Conservation (phyloP, 2,329 filamentous ascomycete species). For the Apiospora saccharicola region DNA sequence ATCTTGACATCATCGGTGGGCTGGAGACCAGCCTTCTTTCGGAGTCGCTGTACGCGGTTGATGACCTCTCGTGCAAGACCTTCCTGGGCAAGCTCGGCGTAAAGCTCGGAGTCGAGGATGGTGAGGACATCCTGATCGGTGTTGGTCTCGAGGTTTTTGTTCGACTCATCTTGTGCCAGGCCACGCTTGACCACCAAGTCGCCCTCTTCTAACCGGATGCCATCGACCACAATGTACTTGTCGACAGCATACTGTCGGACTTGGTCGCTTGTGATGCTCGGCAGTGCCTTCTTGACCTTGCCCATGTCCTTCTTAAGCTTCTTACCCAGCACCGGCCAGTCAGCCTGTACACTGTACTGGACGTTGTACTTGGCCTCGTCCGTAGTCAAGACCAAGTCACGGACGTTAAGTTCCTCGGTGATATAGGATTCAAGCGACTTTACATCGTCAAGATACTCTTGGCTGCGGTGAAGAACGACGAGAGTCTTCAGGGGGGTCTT, state of each 20-base stretch:
- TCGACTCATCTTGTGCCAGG: conserved; percentile 74
- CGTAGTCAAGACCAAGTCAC: conserved; percentile 81
- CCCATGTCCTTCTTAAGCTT: conserved; percentile 96
- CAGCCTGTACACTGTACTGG: conserved; percentile 86
- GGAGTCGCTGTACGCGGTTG: conserved; percentile 87
- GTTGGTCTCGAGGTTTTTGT: conserved; percentile 82
- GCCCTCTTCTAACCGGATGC: conserved; percentile 81
- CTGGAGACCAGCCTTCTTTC: conserved; percentile 91
- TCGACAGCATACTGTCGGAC: conserved; percentile 79
- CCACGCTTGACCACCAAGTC: conserved; percentile 86
- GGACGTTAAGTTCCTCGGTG: conserved; percentile 88
- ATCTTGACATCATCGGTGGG: conserved; percentile 95
- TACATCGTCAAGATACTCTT: conserved; percentile 85
- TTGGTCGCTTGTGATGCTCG: conserved; percentile 77
- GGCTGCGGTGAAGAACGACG: conserved; percentile 85
- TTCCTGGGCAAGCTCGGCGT: conserved; percentile 87
- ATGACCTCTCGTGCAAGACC: conserved; percentile 92
- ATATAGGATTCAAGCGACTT: conserved; percentile 88
- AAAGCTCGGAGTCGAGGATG: conserved; percentile 83
- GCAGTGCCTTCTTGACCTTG: conserved; percentile 90
- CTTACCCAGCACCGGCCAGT: conserved; percentile 95
- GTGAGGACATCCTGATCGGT: conserved; percentile 90
- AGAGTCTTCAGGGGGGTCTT: conserved; percentile 92
- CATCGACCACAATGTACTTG: conserved; percentile 82
- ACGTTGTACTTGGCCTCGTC: conserved; percentile 94